Percentiles rank a stretch among this genome's conserved stretches.
Evolutionary conservation across 352 stramenopile genomes (phyloP).

Genomic region (Phytophthora uliginosa): DNA sequence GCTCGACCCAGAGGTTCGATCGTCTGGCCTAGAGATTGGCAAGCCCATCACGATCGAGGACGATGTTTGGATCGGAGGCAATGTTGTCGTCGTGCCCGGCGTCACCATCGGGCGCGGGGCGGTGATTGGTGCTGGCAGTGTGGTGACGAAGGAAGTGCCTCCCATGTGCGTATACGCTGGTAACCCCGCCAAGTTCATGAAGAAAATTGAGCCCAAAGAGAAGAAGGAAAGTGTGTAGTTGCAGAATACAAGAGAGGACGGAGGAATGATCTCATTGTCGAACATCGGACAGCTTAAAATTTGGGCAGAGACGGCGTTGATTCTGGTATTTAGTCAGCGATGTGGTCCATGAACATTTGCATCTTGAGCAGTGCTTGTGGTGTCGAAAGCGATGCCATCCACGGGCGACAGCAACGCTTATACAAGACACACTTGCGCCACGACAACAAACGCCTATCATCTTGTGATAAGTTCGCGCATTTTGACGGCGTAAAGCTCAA

Average conservation of each 20-base stretch:
- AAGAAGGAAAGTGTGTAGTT: background rate
- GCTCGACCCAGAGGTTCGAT: slow-evolving; percentile 55
- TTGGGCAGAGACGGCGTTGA: too few relatives aligned
- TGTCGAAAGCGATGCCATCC: too few relatives aligned
- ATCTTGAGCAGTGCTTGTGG: too few relatives aligned
- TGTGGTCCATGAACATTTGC: too few relatives aligned
- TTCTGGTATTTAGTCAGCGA: too few relatives aligned
- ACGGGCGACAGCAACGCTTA: too few relatives aligned
- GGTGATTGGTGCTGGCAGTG: slow-evolving; percentile 81
- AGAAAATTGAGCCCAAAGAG: slow-evolving; percentile 50
- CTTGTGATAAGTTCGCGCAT: too few relatives aligned
- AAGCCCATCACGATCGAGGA: slow-evolving; percentile 86
- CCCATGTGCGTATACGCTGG: slow-evolving; percentile 73
- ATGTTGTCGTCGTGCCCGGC: slow-evolving; percentile 70
- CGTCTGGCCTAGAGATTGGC: slow-evolving; percentile 60
- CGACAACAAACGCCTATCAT: too few relatives aligned
- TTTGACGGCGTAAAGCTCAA: too few relatives aligned
- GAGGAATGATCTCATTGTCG: background rate
- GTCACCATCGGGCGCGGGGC: slow-evolving; percentile 73
- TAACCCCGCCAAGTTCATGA: slow-evolving; percentile 86
- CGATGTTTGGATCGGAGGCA: slow-evolving; percentile 89
- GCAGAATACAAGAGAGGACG: background rate
- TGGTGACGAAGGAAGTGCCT: slow-evolving; percentile 88
- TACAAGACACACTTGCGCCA: too few relatives aligned
- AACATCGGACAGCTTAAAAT: too few relatives aligned